Percentiles rank a stretch among this genome's conserved stretches.
Evolutionary conservation across 768 basidiomycete species (phyloP).

Genomic region (Boletus eberwhitei): DNA sequence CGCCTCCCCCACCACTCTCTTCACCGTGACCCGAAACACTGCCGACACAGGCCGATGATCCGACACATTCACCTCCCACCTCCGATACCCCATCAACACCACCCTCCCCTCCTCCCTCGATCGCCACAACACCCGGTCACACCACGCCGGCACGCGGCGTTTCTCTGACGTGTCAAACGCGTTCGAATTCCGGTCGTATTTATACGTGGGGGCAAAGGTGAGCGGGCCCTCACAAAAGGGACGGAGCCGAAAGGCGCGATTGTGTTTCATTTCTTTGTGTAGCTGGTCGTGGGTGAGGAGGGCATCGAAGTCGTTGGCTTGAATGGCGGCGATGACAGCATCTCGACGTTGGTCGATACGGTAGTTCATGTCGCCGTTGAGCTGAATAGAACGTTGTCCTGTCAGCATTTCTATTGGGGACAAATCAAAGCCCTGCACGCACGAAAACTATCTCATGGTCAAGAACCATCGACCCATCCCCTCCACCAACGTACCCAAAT

Average conservation of each 20-base stretch:
- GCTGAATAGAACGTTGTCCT: slow-evolving; percentile 34
- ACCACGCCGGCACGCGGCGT: slow-evolving; percentile 90
- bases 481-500: slow-evolving; percentile 79
- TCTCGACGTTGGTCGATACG: slow-evolving; percentile 94
- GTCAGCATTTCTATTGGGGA: slow-evolving; percentile 1
- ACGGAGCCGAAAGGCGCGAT: slow-evolving; percentile 84
- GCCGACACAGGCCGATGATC: slow-evolving; percentile 91
- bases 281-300: slow-evolving; percentile 85
- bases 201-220: slow-evolving; percentile 88
- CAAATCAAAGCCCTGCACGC: slow-evolving; percentile 3
- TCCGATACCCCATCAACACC: slow-evolving; percentile 61
- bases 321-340: slow-evolving; percentile 65
- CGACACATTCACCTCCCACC: slow-evolving; percentile 85
- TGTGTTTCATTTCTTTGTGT: slow-evolving; percentile 80
- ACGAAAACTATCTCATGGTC: slow-evolving; percentile 96
- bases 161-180: slow-evolving; percentile 91
- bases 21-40: slow-evolving; percentile 70
- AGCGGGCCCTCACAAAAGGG: slow-evolving; percentile 80
- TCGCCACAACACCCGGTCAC: slow-evolving; percentile 88
- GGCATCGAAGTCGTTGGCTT: slow-evolving; percentile 58
- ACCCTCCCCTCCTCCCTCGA: slow-evolving; percentile 56
- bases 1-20: slow-evolving; percentile 59
- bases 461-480: slow-evolving; percentile 87
- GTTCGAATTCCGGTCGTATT: slow-evolving; percentile 78
- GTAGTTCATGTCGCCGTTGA: slow-evolving; percentile 96